phyloP scores from a whole-genome alignment of 768 basidiomycete genomes.

The Xerocomus brunneocitrinus region DNA sequence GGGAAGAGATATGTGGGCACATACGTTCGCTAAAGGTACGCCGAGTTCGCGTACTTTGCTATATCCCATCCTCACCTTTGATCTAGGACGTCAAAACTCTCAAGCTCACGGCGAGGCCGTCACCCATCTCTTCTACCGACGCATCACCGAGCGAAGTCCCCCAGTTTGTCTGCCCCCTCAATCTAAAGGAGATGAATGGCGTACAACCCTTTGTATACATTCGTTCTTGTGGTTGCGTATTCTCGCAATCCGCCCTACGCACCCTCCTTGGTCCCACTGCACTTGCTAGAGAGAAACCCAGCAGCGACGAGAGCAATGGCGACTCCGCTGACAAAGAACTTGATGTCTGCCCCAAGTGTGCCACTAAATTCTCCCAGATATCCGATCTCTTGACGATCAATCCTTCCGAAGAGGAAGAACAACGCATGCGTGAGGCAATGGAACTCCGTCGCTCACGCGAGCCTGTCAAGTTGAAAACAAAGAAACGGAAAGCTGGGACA shows the following conservation, averaged over 20 bases:
- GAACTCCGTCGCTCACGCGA: conserved; percentile 52
- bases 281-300: conserved; percentile 19
- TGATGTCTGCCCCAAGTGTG: conserved; percentile 75
- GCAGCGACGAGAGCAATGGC: conserved; percentile 27
- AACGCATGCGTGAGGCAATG: conserved; percentile 53
- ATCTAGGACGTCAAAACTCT: conserved; percentile 81
- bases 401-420: conserved; percentile 62
- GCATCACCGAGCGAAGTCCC: conserved; percentile 43
- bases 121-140: conserved; percentile 34
- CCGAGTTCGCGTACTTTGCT: background rate
- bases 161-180: conserved; percentile 87
- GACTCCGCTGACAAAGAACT: conserved; percentile 29
- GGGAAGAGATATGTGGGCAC: conserved; percentile 88
- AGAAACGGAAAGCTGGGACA: conserved; percentile 59
- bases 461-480: conserved; percentile 46
- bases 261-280: conserved; percentile 39
- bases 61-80: background rate
- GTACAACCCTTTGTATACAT: conserved; percentile 84
- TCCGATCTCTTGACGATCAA: conserved; percentile 64
- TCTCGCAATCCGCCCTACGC: conserved; percentile 79
- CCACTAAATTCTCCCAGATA: conserved; percentile 55
- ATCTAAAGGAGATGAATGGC: conserved; percentile 94
- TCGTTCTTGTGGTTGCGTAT: conserved; percentile 83
- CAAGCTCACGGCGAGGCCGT: conserved; percentile 71
- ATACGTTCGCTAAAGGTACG: conserved; percentile 84